A percentile compares a stretch with the other conserved stretches of the same genome.
Conservation (phyloP, 106 monocot species). For the Dactylorhiza incarnata region DNA sequence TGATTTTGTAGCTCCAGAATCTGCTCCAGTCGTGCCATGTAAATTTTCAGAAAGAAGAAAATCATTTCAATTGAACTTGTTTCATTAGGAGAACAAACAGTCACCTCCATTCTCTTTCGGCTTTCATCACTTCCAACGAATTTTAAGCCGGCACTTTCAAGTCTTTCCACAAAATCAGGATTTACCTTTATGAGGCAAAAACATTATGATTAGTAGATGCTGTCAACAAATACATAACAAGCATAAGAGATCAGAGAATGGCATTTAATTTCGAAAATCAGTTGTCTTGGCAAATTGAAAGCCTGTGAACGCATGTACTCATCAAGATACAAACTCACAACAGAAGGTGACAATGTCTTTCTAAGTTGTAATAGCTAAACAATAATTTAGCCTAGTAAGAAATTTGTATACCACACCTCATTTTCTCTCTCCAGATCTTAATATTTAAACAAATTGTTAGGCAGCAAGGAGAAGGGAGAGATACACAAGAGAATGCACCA, state of each 20-base stretch:
- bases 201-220: not conserved
- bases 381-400: not conserved
- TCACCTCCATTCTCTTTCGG: conserved; percentile 79
- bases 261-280: not conserved
- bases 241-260: not conserved
- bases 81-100: not conserved
- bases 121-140: conserved; percentile 80
- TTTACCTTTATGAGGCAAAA: conserved; percentile 35
- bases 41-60: not conserved
- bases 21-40: conserved; percentile 24
- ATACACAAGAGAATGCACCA: too few relatives aligned
- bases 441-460: too few relatives aligned
- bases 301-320: not conserved
- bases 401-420: too few relatives aligned
- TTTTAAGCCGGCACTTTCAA: conserved; percentile 57
- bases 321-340: not conserved
- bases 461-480: too few relatives aligned
- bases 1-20: conserved; percentile 60
- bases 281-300: not conserved
- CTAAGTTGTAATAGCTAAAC: not conserved
- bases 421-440: too few relatives aligned
- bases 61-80: not conserved
- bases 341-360: not conserved
- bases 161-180: conserved; percentile 42
- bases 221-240: not conserved